A percentile compares a stretch with the other conserved stretches of the same genome.
phyloP scores from a whole-genome alignment of 1,284 basidiomycete genomes.

The Malassezia yamatoensis region DNA sequence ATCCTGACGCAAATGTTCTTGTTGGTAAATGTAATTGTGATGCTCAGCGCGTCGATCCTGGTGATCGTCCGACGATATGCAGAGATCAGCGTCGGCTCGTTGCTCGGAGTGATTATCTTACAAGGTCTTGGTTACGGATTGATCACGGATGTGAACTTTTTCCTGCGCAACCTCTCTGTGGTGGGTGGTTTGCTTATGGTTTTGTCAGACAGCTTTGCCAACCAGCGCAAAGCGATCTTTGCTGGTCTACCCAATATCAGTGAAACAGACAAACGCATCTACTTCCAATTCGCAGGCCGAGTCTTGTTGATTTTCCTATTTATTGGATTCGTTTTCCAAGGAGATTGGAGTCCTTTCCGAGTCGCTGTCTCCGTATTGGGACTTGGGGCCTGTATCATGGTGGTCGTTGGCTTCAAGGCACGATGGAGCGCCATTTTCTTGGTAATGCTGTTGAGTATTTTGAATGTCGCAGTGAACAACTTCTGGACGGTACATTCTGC shows the following conservation, averaged over 20 bases:
- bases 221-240: conserved; percentile 65
- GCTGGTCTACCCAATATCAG: conserved; percentile 76
- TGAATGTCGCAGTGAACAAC: conserved; percentile 98
- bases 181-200: conserved; percentile 94
- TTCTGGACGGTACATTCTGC: conserved; percentile 87
- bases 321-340: conserved; percentile 91
- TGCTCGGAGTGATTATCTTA: conserved; percentile 80
- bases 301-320: conserved; percentile 98
- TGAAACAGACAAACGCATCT: conserved; percentile 96
- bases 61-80: conserved; percentile 80
- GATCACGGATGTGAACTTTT: conserved; percentile 97
- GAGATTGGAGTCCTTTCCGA: conserved; percentile 74
- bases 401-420: conserved; percentile 97
- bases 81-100: conserved; percentile 76
- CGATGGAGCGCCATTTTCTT: conserved; percentile 98
- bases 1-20: conserved; percentile 88
- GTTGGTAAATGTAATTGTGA: conserved; percentile 80
- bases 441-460: conserved; percentile 76
- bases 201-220: conserved; percentile 78
- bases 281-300: conserved; percentile 92
- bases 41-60: conserved; percentile 75
- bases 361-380: conserved; percentile 66
- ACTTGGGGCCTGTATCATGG: conserved; percentile 75
- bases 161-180: conserved; percentile 87
- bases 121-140: conserved; percentile 89